These are phyloP conservation scores for Persicaria tinctoria DNA, from an alignment of 148 eudicot genomes.

Conservation along the genomic window DNA sequence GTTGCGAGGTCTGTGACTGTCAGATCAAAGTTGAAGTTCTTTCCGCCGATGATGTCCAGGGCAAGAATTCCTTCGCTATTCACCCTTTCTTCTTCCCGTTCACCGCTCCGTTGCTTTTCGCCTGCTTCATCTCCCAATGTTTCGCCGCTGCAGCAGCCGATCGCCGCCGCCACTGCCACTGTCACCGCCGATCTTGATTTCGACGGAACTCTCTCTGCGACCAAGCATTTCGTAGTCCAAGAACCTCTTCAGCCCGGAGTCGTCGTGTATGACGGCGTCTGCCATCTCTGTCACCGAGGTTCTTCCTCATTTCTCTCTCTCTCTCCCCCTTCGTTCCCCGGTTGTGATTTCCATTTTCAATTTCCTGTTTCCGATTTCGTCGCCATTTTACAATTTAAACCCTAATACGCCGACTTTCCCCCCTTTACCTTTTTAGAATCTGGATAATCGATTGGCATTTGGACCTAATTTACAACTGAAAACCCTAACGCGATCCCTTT, in stretches of 20 bases:
- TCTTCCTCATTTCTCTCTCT: slow-evolving; percentile 6
- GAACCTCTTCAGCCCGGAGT: slow-evolving; percentile 63
- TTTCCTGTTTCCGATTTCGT: neutral
- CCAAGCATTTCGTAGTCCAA: slow-evolving; percentile 20
- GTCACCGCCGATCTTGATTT: slow-evolving; percentile 19
- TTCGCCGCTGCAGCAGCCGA: neutral
- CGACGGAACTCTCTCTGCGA: slow-evolving; percentile 2
- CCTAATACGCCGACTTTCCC: slow-evolving; percentile 5
- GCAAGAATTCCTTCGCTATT: neutral
- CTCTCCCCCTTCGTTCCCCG: neutral
- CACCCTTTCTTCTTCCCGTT: neutral
- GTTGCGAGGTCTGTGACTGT: neutral
- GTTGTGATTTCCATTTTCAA: neutral
- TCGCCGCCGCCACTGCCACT: slow-evolving; percentile 17
- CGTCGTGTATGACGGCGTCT: slow-evolving; percentile 82
- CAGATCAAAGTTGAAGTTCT: neutral
- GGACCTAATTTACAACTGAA: no score
- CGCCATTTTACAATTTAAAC: neutral
- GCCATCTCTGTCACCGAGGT: slow-evolving; percentile 89
- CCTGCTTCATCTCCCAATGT: neutral
- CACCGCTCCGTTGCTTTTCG: slow-evolving; percentile 1
- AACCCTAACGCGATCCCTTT: no score
- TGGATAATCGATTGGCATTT: no score
- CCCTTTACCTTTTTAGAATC: neutral
- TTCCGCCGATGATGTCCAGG: neutral